Conservation (phyloP, 2,329 filamentous ascomycete species). For the Aspergillus cejpii region DNA sequence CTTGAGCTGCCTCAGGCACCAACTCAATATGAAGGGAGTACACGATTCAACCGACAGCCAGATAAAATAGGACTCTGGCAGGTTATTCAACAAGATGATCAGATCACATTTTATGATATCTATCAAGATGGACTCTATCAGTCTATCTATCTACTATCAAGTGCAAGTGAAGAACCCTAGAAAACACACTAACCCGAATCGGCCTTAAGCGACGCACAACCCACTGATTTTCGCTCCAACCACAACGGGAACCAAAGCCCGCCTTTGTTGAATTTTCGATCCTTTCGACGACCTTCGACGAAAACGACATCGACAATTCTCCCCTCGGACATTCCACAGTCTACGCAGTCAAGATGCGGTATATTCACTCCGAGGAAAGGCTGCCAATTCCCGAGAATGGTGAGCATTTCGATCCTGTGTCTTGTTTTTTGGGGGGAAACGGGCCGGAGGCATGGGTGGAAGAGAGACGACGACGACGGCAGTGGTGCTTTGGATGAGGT, state of each 20-base stretch:
- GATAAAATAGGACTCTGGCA: too few relatives aligned
- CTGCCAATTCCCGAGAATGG: conserved; percentile 94
- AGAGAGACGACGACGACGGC: conserved; percentile 3
- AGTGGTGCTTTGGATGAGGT: not conserved
- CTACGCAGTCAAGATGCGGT: conserved; percentile 79
- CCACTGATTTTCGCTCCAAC: conserved; percentile 40
- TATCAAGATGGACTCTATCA: too few relatives aligned
- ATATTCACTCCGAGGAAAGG: conserved; percentile 97
- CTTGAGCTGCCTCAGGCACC: not conserved
- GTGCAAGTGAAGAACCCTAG: conserved; percentile 38
- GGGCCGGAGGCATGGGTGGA: conserved; percentile 1
- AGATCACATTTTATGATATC: too few relatives aligned
- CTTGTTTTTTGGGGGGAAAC: conserved; percentile 12
- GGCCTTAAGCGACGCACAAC: conserved; percentile 42
- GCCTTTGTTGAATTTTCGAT: conserved; percentile 35
- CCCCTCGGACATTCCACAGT: conserved; percentile 38
- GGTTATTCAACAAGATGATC: too few relatives aligned
- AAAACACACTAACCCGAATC: conserved; percentile 30
- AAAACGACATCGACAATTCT: conserved; percentile 36
- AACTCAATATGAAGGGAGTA: too few relatives aligned
- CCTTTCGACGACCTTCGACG: conserved; percentile 33
- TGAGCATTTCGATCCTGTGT: conserved; percentile 52
- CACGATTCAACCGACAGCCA: too few relatives aligned
- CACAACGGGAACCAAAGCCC: conserved; percentile 26
- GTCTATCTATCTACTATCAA: too few relatives aligned